phyloP scores from a whole-genome alignment of 2,329 filamentous ascomycete species.

The Pezicula radicicola region DNA sequence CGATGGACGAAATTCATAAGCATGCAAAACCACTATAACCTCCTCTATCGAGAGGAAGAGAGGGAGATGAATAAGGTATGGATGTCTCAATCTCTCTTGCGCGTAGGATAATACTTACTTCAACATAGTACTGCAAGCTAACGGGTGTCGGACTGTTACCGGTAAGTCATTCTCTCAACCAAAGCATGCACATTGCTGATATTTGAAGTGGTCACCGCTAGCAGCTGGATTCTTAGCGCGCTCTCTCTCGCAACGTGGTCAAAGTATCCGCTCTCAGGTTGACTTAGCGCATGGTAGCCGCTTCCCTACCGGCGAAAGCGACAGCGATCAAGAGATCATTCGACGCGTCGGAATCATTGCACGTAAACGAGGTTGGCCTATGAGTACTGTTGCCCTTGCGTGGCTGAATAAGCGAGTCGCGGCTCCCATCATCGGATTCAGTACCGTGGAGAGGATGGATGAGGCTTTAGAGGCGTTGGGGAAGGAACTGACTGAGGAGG shows the following conservation, averaged over 20 bases:
- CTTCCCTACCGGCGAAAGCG: constrained; percentile 27
- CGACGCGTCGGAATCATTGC: constrained; percentile 53
- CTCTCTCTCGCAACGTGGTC: constrained; percentile 16
- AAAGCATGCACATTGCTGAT: not conserved
- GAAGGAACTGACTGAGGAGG: constrained; percentile 44
- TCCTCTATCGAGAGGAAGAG: constrained; percentile 57
- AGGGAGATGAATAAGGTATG: constrained; percentile 34
- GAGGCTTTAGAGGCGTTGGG: constrained; percentile 41
- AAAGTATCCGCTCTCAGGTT: constrained; percentile 22
- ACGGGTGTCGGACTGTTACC: constrained; percentile 40
- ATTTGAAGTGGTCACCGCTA: constrained; percentile 29
- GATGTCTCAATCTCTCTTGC: no score
- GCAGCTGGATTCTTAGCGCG: constrained; percentile 31
- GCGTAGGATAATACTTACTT: no score
- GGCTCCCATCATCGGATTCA: constrained; percentile 51
- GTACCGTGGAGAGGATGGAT: constrained; percentile 47
- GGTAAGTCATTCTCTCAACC: constrained; percentile 5
- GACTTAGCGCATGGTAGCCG: constrained; percentile 37
- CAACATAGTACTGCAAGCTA: constrained; percentile 32
- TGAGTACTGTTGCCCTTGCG: constrained; percentile 55
- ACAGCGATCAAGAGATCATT: constrained; percentile 37
- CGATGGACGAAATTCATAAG: constrained; percentile 54
- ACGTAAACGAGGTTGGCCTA: constrained; percentile 52
- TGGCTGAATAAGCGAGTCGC: constrained; percentile 46
- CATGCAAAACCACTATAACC: constrained; percentile 55